Conservation (phyloP, 2,329 filamentous ascomycete genomes). For the Diaporthe citrichinensis region DNA sequence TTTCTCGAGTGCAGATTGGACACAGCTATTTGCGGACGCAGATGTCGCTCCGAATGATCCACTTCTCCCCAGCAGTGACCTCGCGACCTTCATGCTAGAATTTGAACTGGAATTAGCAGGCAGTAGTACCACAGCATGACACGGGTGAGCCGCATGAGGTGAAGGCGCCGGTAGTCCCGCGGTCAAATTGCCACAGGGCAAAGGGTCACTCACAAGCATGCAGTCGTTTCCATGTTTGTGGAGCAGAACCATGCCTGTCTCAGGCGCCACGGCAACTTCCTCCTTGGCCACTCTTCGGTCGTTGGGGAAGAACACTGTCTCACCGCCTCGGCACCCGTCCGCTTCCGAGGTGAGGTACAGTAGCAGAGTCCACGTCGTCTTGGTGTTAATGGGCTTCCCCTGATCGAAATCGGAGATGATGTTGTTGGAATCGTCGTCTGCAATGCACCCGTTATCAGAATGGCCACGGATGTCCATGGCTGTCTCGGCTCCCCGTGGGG, state of each 20-base stretch:
- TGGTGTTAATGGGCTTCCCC: slow-evolving; percentile 62
- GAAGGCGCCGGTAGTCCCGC: neutral
- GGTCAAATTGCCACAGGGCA: neutral
- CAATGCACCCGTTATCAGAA: neutral
- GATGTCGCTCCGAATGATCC: slow-evolving; percentile 80
- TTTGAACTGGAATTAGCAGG: slow-evolving; percentile 17
- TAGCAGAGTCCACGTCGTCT: slow-evolving; percentile 92
- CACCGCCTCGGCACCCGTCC: slow-evolving; percentile 85
- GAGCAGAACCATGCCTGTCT: slow-evolving; percentile 87
- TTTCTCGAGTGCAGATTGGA: neutral
- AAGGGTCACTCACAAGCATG: slow-evolving; percentile 71
- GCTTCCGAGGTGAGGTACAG: slow-evolving; percentile 85
- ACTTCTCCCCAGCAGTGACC: slow-evolving; percentile 78
- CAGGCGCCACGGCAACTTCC: slow-evolving; percentile 79
- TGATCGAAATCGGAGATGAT: slow-evolving; percentile 68
- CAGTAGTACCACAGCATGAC: neutral
- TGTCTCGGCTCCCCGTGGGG: slow-evolving; percentile 18
- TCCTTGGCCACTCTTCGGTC: slow-evolving; percentile 69
- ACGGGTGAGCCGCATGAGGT: neutral
- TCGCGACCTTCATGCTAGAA: slow-evolving; percentile 74
- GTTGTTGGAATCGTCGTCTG: slow-evolving; percentile 90
- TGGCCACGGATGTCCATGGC: slow-evolving; percentile 41
- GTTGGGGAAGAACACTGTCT: slow-evolving; percentile 92
- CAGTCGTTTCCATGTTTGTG: slow-evolving; percentile 93
- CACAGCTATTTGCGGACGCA: slow-evolving; percentile 63